Evolutionary conservation across 2,329 filamentous ascomycete genomes (phyloP).

Genomic region (Fusarium sororula): DNA sequence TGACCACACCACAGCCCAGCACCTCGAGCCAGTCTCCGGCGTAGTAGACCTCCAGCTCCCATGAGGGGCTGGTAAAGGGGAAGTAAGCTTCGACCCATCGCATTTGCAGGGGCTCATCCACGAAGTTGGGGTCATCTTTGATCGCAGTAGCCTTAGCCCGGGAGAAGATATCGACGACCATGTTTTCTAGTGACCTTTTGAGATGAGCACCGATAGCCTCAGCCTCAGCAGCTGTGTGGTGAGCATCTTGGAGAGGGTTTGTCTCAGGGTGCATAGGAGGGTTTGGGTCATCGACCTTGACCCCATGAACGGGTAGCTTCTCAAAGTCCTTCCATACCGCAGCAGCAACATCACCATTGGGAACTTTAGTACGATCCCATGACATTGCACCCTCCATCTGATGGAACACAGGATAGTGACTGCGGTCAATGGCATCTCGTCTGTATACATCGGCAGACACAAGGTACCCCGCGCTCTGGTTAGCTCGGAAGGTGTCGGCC

Average conservation of each 20-base stretch:
- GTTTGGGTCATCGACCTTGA: conserved; percentile 85
- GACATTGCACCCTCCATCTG: conserved; percentile 96
- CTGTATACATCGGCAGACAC: conserved; percentile 96
- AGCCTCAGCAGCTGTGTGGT: conserved; percentile 79
- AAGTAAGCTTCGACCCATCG: conserved; percentile 98
- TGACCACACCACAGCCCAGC: conserved; percentile 89
- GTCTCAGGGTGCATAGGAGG: conserved; percentile 78
- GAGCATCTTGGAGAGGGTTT: conserved; percentile 81
- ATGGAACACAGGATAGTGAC: conserved; percentile 96
- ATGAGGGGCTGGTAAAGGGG: conserved; percentile 94
- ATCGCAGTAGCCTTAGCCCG: conserved; percentile 75
- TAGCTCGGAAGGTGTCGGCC: conserved; percentile 78
- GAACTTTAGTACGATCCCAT: conserved; percentile 77
- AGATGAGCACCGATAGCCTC: conserved; percentile 86
- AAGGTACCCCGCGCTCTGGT: conserved; percentile 81
- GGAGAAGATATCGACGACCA: conserved; percentile 89
- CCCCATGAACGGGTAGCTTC: conserved; percentile 74
- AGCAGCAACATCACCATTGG: conserved; percentile 66
- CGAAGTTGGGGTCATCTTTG: conserved; percentile 57
- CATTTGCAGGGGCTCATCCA: conserved; percentile 79
- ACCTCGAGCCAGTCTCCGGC: conserved; percentile 95
- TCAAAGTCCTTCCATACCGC: conserved; percentile 77
- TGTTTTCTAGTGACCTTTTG: conserved; percentile 86
- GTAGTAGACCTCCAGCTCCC: conserved; percentile 96
- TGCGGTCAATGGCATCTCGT: conserved; percentile 91